Conservation (phyloP, 768 basidiomycete species). For the Multifurca ochricompacta region DNA sequence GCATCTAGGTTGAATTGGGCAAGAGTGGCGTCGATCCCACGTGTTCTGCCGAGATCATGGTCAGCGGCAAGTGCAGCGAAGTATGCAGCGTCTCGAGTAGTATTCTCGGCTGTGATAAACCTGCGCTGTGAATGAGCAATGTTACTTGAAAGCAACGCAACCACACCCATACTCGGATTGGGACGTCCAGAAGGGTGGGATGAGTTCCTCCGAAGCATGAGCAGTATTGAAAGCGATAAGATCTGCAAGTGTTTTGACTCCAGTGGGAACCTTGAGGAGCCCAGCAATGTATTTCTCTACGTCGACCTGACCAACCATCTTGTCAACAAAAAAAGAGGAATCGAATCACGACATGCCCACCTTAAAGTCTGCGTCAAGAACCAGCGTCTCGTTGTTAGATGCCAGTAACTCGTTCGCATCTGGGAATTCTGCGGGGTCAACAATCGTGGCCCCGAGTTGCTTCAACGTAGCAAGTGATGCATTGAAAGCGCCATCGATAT, state of each 20-base stretch:
- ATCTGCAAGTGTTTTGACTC: slow-evolving; percentile 48
- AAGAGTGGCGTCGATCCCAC: slow-evolving; percentile 30
- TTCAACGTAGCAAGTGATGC: slow-evolving; percentile 32
- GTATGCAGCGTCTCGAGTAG: slow-evolving; percentile 26
- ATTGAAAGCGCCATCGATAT: slow-evolving; percentile 33
- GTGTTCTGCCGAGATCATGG: too few species aligned
- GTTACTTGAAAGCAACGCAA: not conserved
- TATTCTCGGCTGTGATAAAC: slow-evolving; percentile 26
- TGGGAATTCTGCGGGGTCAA: slow-evolving; percentile 60
- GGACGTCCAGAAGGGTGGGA: slow-evolving; percentile 30
- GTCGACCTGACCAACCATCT: slow-evolving; percentile 37
- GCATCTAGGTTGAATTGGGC: slow-evolving; percentile 29
- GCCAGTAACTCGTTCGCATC: slow-evolving; percentile 41
- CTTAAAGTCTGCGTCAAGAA: slow-evolving; percentile 52
- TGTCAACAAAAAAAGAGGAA: not conserved
- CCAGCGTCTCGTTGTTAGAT: slow-evolving; percentile 44
- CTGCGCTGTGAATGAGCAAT: slow-evolving; percentile 12
- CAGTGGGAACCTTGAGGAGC: too few species aligned
- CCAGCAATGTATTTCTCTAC: slow-evolving; percentile 44
- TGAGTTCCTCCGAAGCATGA: slow-evolving; percentile 42
- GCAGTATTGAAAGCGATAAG: too few species aligned
- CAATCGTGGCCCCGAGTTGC: slow-evolving; percentile 40
- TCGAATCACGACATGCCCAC: slow-evolving; percentile 24
- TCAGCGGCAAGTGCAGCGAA: too few species aligned
- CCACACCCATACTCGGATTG: slow-evolving; percentile 29